phyloP scores from a whole-genome alignment of 2,329 filamentous ascomycete species.

The Alternaria incomplexa region DNA sequence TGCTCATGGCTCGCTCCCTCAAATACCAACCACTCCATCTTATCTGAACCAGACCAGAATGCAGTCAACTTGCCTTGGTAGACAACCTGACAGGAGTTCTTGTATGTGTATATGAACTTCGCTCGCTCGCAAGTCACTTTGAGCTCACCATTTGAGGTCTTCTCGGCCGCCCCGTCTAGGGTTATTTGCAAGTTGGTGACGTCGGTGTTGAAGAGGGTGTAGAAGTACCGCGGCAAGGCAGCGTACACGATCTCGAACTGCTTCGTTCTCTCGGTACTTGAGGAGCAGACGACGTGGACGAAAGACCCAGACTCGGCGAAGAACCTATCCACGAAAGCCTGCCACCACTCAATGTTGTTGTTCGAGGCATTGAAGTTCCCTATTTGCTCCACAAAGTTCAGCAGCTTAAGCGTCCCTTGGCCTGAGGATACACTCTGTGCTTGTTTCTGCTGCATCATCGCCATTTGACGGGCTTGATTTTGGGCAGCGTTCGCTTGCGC shows the following conservation, averaged over 20 bases:
- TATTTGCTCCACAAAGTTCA: slow-evolving; percentile 63
- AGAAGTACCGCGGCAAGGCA: slow-evolving; percentile 85
- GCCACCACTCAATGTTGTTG: slow-evolving; percentile 79
- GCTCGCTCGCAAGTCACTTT: slow-evolving; percentile 78
- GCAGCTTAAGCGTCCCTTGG: slow-evolving; percentile 58
- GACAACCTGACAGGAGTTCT: slow-evolving; percentile 79
- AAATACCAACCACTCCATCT: slow-evolving; percentile 86
- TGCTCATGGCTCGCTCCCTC: slow-evolving; percentile 78
- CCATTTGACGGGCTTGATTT: slow-evolving; percentile 32
- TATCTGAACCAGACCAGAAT: slow-evolving; percentile 77
- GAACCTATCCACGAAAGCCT: slow-evolving; percentile 77
- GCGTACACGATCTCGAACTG: slow-evolving; percentile 85
- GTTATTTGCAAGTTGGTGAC: slow-evolving; percentile 86
- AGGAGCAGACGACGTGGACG: slow-evolving; percentile 68
- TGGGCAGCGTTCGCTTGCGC: slow-evolving; percentile 28
- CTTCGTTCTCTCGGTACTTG: slow-evolving; percentile 68
- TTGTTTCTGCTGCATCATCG: slow-evolving; percentile 40
- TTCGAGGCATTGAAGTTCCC: slow-evolving; percentile 50
- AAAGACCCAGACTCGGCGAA: slow-evolving; percentile 81
- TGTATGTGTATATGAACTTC: slow-evolving; percentile 88
- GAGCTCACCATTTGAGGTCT: slow-evolving; percentile 66
- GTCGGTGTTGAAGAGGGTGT: slow-evolving; percentile 83
- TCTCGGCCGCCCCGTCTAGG: slow-evolving; percentile 71
- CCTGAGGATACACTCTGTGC: slow-evolving; percentile 29
- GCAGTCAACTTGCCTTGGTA: slow-evolving; percentile 78